Evolutionary conservation across 352 stramenopile species (phyloP), one percentile per base, ranked within the genome.

Genomic region (Phytopythium ostracodes): DNA sequence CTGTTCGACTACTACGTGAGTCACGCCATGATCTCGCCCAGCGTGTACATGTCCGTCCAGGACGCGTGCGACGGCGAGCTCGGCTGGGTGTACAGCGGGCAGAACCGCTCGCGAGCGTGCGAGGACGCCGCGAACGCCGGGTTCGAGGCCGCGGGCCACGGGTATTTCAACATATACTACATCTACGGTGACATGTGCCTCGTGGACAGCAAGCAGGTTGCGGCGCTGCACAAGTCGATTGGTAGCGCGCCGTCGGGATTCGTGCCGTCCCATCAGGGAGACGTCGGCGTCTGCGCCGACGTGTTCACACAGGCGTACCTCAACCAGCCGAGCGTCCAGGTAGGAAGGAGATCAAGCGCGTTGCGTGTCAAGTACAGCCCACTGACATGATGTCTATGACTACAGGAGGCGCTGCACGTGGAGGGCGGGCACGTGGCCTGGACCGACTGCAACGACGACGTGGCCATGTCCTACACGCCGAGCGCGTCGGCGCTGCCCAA

Each of bases 1-100:
- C 84, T 91, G 67, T 87, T 93, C 68, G 76, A 86, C 49, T 86
- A 91, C 59, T 89, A 89, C 71, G 91, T 91, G 64, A 84, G 71
- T 22, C 87, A 96, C 72, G 84, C 79, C 9, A 65, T 95, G 24
- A 79, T 96, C 27, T 89, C 79, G 42, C 75, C 64, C 17, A 69
- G 78, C 56, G 75, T 84, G 49, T 89, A 91, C 63, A 57, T 72
- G 38, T 73, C 69, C 38, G 70, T 84, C 49, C 66, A 84, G 22
- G 66, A 77, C n/a, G 69, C 73, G 24, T 91, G 81, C 44, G 65
- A 73, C 15, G 56, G 82, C 29, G 70, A 91, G 52, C 70, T 85
- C 7, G 75, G 77, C 55, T 91, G 81, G 56, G 82, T 89, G 56
- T 89, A 84, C 62, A 83, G 64, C 31, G 65, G 77, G 12, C 66